phyloP scores from a whole-genome alignment of 2,329 filamentous ascomycete species.

The Aspergillus fructus region DNA sequence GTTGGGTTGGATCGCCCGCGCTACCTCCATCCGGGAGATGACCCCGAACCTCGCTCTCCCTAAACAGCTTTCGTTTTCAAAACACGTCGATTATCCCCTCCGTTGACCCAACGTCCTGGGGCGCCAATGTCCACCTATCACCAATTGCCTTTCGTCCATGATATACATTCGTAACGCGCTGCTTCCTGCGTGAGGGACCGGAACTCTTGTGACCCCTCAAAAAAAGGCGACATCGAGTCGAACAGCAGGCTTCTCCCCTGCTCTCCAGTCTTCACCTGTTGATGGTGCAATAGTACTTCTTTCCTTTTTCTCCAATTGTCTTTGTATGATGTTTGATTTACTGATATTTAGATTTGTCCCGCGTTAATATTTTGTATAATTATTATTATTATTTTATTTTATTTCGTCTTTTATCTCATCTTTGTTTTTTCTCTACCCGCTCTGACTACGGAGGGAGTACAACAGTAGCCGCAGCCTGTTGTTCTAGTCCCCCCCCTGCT shows the following conservation, averaged over 20 bases:
- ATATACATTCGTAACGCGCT: conserved; percentile 18
- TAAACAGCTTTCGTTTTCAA: conserved; percentile 10
- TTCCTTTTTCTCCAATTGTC: conserved; percentile 1
- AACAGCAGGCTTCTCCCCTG: conserved; percentile 14
- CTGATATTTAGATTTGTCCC: background rate
- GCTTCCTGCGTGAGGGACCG: conserved; percentile 17
- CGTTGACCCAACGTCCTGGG: conserved; percentile 24
- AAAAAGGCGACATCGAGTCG: conserved; percentile 9
- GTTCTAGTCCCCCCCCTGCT: conserved; percentile 17
- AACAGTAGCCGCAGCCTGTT: conserved; percentile 25
- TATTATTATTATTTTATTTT: background rate
- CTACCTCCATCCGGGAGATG: conserved; percentile 20
- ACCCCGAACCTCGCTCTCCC: conserved; percentile 19
- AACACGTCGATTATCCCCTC: conserved; percentile 17
- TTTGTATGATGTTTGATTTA: background rate
- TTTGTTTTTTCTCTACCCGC: conserved; percentile 1
- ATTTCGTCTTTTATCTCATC: conserved; percentile 2
- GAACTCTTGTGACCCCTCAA: conserved; percentile 6
- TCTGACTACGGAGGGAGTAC: conserved; percentile 19
- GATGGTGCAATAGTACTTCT: conserved; percentile 5
- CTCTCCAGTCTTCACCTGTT: background rate
- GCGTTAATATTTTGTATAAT: conserved; percentile 4
- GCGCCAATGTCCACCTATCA: conserved; percentile 22
- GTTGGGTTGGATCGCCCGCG: conserved; percentile 22
- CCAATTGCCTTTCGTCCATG: conserved; percentile 13